Conservation (phyloP, 129 eudicot genomes). For the Escallonia rubra region DNA sequence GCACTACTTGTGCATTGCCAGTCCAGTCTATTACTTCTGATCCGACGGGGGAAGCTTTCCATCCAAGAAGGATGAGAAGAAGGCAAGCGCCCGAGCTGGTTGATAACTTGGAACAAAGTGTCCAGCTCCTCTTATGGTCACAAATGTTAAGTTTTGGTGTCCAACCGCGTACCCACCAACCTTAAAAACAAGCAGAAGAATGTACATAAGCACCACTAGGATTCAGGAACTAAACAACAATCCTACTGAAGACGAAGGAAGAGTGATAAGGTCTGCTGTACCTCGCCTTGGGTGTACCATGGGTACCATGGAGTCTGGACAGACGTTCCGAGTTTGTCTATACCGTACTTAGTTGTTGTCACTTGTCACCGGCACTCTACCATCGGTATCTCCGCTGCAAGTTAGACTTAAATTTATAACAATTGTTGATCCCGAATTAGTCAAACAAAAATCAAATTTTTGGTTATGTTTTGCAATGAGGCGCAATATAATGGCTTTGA, state of each 20-base stretch:
- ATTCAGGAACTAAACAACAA: too few species aligned
- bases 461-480: too few species aligned
- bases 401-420: too few species aligned
- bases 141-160: constrained; percentile 43
- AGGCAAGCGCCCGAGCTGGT: constrained; percentile 43
- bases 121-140: constrained; percentile 20
- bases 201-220: too few species aligned
- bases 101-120: constrained; percentile 64
- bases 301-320: constrained; percentile 50
- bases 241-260: too few species aligned
- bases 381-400: constrained; percentile 61
- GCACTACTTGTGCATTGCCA: neutral
- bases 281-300: constrained; percentile 53
- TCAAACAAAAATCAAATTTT: too few species aligned
- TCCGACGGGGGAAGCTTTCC: constrained; percentile 41
- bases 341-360: constrained; percentile 39
- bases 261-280: constrained; percentile 2
- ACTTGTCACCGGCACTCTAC: constrained; percentile 46
- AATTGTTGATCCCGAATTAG: too few species aligned
- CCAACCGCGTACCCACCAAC: constrained; percentile 60
- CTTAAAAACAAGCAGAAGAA: constrained; percentile 8
- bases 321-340: constrained; percentile 31
- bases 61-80: constrained; percentile 48
- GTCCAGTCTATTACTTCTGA: neutral
- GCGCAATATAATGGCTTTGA: too few species aligned